Evolutionary conservation across 129 eudicot species (phyloP), one percentile per base, ranked within the genome.

Genomic region (Kitagawia praeruptora): DNA sequence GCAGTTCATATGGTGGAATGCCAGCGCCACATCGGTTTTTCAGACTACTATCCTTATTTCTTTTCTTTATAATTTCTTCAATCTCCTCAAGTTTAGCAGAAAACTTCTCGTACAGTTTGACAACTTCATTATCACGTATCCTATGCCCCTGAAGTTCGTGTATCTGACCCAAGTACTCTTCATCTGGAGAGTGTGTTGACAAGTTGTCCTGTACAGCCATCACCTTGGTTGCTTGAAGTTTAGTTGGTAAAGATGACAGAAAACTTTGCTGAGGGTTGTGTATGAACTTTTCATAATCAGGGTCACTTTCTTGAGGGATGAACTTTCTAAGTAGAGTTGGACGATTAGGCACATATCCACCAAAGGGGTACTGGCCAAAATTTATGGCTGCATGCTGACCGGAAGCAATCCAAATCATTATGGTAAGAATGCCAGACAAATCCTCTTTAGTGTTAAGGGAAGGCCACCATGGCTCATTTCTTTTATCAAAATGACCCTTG

Each of bases 331-430:
- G 86, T 2, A 92, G 91, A 39, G 97, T 92, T 18, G 97, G 94
- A 12, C 94, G 91, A 82, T 89, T 89, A 4, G 92, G 95, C 13
- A 87, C 86, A 41, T 92, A 92, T 23, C 97, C 97, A 13, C 92
- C 97, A 77, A 89, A 92, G 10, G 97, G 97, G 54, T 89, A 92
- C 41, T 92, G 97, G 4, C 97, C 97, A 49, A 92, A 92, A 84
- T 92, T 92, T 75, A 92, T 86, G 28, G 97, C 97, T 61, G 97
- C 97, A 61, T 92, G 97, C 64, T 92, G 97, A 44, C 92, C 92
- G 5, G 97, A 92, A 75, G 91, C 92, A 19, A 83, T 81, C 97
- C 97, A 92, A 31, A 89, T 88, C 81, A 92, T 89, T 9, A 76
- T 86, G 48, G 89, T 81, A 16, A 92, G 92, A 46, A 92, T 88